Evolutionary conservation across 2,329 filamentous ascomycete species (phyloP).

Genomic region (Sporothrix brasiliensis): DNA sequence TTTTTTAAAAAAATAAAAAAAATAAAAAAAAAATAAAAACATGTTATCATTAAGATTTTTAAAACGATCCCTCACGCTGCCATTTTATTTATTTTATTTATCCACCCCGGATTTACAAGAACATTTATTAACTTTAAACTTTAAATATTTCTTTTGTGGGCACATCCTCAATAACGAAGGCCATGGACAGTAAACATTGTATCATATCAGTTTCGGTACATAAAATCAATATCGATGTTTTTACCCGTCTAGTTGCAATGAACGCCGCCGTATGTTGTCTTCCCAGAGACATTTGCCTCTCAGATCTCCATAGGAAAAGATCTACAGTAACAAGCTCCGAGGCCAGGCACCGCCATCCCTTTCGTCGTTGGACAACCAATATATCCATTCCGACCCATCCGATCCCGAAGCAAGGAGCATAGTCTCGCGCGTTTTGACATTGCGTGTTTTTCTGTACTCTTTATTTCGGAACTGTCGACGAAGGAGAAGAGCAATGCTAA

Average conservation of each 20-base stretch:
- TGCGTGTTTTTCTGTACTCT: neutral
- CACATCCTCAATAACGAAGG: neutral
- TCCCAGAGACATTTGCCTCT: too few relatives aligned
- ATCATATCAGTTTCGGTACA: neutral
- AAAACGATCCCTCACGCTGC: neutral
- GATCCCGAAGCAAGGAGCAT: slow-evolving; percentile 11
- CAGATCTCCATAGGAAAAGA: neutral
- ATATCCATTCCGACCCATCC: neutral
- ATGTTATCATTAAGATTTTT: neutral
- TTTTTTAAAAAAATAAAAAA: neutral
- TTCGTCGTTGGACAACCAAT: neutral
- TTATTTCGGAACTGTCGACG: neutral
- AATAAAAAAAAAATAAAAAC: too few relatives aligned
- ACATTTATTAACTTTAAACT: neutral
- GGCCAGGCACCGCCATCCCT: neutral
- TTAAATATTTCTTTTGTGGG: neutral
- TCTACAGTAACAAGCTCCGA: slow-evolving; percentile 2
- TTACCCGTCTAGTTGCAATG: neutral
- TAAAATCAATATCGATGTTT: neutral
- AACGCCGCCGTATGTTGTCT: neutral
- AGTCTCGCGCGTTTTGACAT: neutral
- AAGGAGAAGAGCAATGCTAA: neutral
- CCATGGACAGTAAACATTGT: neutral
- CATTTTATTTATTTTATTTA: neutral
- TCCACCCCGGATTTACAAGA: neutral